Percentiles rank a stretch among this genome's conserved stretches.
phyloP scores from a whole-genome alignment of 495 filamentous ascomycete species.

The Penicillium nucicola region DNA sequence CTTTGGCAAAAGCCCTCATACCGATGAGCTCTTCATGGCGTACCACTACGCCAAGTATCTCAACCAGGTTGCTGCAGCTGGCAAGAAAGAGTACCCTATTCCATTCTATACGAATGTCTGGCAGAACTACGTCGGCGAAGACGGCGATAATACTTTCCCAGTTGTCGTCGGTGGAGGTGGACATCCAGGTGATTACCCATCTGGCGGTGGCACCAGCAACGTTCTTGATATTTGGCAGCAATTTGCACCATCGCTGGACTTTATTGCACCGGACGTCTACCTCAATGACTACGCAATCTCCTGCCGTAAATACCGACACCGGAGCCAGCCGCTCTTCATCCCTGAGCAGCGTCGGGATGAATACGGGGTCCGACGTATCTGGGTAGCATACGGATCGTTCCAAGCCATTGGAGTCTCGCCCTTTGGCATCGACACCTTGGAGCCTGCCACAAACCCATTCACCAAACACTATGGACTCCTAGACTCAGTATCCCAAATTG shows the following conservation, averaged over 20 bases:
- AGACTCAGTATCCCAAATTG: constrained; percentile 24
- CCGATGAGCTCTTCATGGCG: constrained; percentile 53
- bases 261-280: constrained; percentile 50
- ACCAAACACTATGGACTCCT: constrained; percentile 41
- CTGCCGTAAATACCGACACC: constrained; percentile 42
- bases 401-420: constrained; percentile 40
- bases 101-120: constrained; percentile 50
- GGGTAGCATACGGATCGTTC: constrained; percentile 40
- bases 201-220: constrained; percentile 37
- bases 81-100: constrained; percentile 38
- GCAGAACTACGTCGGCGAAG: constrained; percentile 34
- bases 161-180: constrained; percentile 43
- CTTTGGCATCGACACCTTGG: constrained; percentile 47
- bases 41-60: constrained; percentile 45
- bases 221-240: constrained; percentile 45
- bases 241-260: constrained; percentile 43
- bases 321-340: constrained; percentile 47
- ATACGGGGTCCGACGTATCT: constrained; percentile 43
- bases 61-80: constrained; percentile 39
- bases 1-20: constrained; percentile 36
- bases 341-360: constrained; percentile 50
- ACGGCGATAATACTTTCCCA: constrained; percentile 28
- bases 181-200: constrained; percentile 44
- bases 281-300: constrained; percentile 39
- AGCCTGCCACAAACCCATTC: constrained; percentile 30